phyloP scores from a whole-genome alignment of 768 basidiomycete species.

The Sarcomyxa edulis region DNA sequence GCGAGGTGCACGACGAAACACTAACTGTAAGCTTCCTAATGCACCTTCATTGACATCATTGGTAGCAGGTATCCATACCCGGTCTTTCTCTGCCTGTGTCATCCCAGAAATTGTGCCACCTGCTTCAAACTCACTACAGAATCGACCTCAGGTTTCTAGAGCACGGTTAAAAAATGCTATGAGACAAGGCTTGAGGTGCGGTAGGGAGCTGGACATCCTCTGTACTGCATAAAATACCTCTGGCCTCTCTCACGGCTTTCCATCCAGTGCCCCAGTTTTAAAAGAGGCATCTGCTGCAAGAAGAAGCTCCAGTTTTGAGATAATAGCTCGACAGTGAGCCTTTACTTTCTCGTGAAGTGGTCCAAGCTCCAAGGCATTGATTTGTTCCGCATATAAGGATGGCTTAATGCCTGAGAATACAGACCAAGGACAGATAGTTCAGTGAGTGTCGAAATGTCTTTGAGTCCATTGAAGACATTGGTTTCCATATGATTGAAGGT shows the following conservation, averaged over 20 bases:
- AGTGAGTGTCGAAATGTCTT: slow-evolving; percentile 19
- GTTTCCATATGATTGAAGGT: slow-evolving; percentile 29
- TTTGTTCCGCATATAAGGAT: slow-evolving; percentile 19
- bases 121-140: slow-evolving; percentile 13
- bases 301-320: slow-evolving; percentile 15
- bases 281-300: slow-evolving; percentile 8
- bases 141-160: slow-evolving; percentile 11
- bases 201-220: not conserved
- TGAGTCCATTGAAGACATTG: slow-evolving; percentile 20
- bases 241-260: slow-evolving; percentile 11
- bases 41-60: slow-evolving; percentile 17
- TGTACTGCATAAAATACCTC: slow-evolving; percentile 8
- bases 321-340: slow-evolving; percentile 9
- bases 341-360: slow-evolving; percentile 16
- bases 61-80: slow-evolving; percentile 13
- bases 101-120: slow-evolving; percentile 8
- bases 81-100: slow-evolving; percentile 1
- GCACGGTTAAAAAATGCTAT: slow-evolving; percentile 9
- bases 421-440: slow-evolving; percentile 21
- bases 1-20: no score
- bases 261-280: slow-evolving; percentile 15
- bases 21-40: slow-evolving; percentile 12
- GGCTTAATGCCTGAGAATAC: slow-evolving; percentile 16
- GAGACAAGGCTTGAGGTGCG: slow-evolving; percentile 4
- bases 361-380: slow-evolving; percentile 21